A percentile compares a stretch with the other conserved stretches of the same genome.
Conservation (phyloP, 2,329 filamentous ascomycete species). For the Xylaria sp. region DNA sequence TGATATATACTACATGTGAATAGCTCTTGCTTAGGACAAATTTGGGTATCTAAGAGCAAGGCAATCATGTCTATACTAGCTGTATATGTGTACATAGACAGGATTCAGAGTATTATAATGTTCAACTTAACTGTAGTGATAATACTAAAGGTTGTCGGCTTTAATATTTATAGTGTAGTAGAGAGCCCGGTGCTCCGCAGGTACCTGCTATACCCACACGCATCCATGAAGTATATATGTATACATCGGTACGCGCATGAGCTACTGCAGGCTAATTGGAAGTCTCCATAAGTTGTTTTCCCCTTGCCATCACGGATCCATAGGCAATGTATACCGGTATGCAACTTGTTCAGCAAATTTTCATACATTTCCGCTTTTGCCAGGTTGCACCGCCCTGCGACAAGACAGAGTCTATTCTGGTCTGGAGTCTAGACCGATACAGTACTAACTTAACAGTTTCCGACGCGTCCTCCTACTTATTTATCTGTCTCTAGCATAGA, state of each 20-base stretch:
- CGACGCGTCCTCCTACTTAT: constrained; percentile 29
- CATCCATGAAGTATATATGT: not conserved
- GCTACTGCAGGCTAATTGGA: not conserved
- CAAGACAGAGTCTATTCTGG: constrained; percentile 26
- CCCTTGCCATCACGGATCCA: not conserved
- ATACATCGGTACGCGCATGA: no score
- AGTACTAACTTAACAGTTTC: constrained; percentile 22
- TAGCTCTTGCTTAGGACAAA: no score
- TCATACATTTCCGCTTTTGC: constrained; percentile 37
- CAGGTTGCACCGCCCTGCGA: constrained; percentile 32
- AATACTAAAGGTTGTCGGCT: no score
- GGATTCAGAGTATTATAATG: no score
- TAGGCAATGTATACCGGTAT: no score
- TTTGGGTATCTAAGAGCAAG: no score
- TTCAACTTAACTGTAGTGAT: not conserved
- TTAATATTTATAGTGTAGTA: not conserved
- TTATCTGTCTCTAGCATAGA: not conserved
- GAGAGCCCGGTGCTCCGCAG: not conserved
- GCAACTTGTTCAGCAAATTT: constrained; percentile 26
- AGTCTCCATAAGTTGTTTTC: not conserved
- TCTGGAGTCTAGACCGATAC: constrained; percentile 34
- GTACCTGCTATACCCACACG: not conserved
- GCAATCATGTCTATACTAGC: no score
- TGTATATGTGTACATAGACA: no score
- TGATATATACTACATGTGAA: no score